A percentile compares a stretch with the other conserved stretches of the same genome.
phyloP scores from a whole-genome alignment of 169 alveolate genomes.

The Plasmodium fragile region DNA sequence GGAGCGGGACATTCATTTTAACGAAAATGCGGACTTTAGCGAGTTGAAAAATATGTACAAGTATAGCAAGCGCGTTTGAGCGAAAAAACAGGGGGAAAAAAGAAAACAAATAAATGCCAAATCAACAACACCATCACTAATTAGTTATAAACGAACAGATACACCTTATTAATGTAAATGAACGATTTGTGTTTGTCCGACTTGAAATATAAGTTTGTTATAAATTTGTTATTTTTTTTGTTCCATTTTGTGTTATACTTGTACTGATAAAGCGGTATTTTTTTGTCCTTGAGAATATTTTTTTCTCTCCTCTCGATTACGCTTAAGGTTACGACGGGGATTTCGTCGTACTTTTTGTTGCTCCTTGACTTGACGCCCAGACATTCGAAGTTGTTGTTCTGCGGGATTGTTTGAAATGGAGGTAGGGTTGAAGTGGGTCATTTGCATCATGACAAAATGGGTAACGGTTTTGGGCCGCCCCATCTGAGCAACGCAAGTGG shows the following conservation, averaged over 20 bases:
- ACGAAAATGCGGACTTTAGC: conserved; percentile 59
- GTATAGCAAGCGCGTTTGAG: conserved; percentile 50
- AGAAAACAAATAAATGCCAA: not conserved
- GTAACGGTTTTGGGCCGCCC: not conserved
- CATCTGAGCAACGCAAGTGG: not conserved
- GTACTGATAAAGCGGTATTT: conserved; percentile 67
- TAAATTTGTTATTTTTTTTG: conserved; percentile 60
- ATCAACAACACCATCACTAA: not conserved
- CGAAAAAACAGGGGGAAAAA: not conserved
- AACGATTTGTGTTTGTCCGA: conserved; percentile 64
- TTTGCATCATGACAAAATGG: not conserved
- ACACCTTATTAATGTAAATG: conserved; percentile 59
- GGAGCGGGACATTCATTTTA: conserved; percentile 43
- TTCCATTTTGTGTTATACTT: conserved; percentile 58
- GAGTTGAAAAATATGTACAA: conserved; percentile 45
- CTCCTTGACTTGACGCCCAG: conserved; percentile 48
- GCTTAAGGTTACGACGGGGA: conserved; percentile 47
- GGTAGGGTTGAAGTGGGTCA: not conserved
- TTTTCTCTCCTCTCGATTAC: conserved; percentile 46
- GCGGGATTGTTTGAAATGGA: not conserved
- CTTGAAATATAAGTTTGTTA: conserved; percentile 62
- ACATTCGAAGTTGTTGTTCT: conserved; percentile 72
- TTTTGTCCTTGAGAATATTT: conserved; percentile 58
- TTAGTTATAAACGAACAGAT: conserved; percentile 48
- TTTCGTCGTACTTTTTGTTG: conserved; percentile 55